phyloP scores from a whole-genome alignment of 208 protist genomes.

The Acanthamoeba healyi region DNA sequence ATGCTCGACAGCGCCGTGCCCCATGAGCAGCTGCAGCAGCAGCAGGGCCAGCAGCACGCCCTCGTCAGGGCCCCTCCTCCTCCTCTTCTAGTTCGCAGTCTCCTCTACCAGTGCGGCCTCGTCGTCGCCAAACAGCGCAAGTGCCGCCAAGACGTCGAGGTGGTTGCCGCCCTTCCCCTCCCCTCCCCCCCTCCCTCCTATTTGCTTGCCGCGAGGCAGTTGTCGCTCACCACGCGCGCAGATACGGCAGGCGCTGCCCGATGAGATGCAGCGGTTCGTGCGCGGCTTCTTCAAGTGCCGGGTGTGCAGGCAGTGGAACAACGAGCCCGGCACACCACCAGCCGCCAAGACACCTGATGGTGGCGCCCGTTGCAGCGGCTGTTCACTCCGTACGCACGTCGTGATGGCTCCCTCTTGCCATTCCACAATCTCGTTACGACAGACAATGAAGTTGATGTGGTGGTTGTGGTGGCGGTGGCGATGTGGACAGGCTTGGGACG shows the following conservation, averaged over 20 bases:
- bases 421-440: neutral
- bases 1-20: too few relatives aligned
- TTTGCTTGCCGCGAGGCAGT: too few relatives aligned
- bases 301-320: neutral
- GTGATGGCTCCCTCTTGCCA: too few relatives aligned
- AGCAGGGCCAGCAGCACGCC: too few relatives aligned
- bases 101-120: neutral
- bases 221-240: too few relatives aligned
- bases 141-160: too few relatives aligned
- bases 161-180: neutral
- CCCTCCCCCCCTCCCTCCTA: neutral
- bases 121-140: neutral
- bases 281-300: conserved; percentile 14
- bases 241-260: too few relatives aligned
- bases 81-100: neutral
- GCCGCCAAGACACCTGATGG: too few relatives aligned
- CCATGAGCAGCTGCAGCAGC: too few relatives aligned
- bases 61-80: too few relatives aligned
- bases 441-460: neutral
- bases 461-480: too few relatives aligned
- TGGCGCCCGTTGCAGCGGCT: neutral
- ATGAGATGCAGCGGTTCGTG: neutral
- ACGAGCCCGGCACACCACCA: neutral
- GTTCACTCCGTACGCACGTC: neutral
- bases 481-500: neutral